These are phyloP conservation scores for Cladosporium sp. DNA, from an alignment of 2,329 filamentous ascomycete species.

Conservation along the genomic window DNA sequence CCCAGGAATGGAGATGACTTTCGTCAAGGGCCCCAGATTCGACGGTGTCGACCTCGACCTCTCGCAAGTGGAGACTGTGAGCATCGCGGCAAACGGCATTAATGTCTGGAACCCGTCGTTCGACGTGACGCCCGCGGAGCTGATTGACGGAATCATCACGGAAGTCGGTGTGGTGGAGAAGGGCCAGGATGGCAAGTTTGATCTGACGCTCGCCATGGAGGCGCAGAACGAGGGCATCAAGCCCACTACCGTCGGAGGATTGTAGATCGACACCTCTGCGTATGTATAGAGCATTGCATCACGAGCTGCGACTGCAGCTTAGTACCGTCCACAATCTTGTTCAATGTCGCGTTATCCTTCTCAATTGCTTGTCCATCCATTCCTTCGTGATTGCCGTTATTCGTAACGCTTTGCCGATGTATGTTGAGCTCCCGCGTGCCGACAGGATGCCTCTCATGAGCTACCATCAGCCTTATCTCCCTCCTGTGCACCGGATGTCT, in stretches of 20 bases:
- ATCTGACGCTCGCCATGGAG: conserved; percentile 39
- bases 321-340: not conserved
- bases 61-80: conserved; percentile 67
- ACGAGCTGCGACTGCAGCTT: not conserved
- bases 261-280: conserved; percentile 22
- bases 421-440: not conserved
- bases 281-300: not conserved
- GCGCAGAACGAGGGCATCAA: conserved; percentile 37
- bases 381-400: conserved; percentile 4
- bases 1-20: conserved; percentile 76
- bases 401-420: not conserved
- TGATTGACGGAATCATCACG: conserved; percentile 94
- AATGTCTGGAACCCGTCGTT: conserved; percentile 96
- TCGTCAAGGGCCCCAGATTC: conserved; percentile 74
- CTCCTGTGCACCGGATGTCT: not conserved
- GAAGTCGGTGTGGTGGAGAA: conserved; percentile 87
- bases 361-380: not conserved
- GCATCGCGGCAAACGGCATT: conserved; percentile 74
- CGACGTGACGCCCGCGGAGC: conserved; percentile 82
- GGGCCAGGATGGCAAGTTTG: conserved; percentile 67
- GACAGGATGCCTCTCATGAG: not conserved
- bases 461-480: not conserved
- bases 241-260: conserved; percentile 34
- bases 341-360: not conserved
- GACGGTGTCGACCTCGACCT: conserved; percentile 62